Conservation (phyloP, 768 basidiomycete species). For the Tricholoma hemisulphureum region DNA sequence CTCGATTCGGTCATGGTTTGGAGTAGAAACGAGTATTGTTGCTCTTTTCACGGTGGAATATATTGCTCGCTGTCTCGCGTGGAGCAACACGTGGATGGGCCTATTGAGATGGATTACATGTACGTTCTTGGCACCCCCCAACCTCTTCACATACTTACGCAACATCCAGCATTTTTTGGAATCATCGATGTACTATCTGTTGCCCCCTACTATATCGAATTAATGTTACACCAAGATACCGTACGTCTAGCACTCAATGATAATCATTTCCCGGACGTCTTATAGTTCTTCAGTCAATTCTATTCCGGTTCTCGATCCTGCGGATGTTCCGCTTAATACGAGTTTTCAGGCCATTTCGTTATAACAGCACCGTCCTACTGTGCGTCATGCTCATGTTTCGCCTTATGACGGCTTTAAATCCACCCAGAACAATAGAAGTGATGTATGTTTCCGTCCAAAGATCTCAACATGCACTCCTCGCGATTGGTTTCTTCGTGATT, state of each 20-base stretch:
- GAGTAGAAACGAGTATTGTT: slow-evolving; percentile 1
- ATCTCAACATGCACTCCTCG: slow-evolving; percentile 37
- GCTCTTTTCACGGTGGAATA: slow-evolving; percentile 84
- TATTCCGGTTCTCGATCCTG: slow-evolving; percentile 89
- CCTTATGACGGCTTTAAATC: slow-evolving; percentile 2
- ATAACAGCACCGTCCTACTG: slow-evolving; percentile 68
- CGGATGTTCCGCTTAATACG: slow-evolving; percentile 86
- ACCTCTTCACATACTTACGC: slow-evolving; percentile 11
- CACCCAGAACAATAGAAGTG: slow-evolving; percentile 75
- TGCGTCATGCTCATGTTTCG: slow-evolving; percentile 35
- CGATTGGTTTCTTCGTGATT: slow-evolving; percentile 83
- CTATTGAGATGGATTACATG: slow-evolving; percentile 69
- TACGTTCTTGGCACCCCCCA: slow-evolving; percentile 34
- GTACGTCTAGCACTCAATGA: slow-evolving; percentile 48
- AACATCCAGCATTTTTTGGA: slow-evolving; percentile 33
- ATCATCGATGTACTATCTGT: slow-evolving; percentile 67
- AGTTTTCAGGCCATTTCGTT: slow-evolving; percentile 55
- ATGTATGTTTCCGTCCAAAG: slow-evolving; percentile 88
- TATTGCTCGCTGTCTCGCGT: slow-evolving; percentile 67
- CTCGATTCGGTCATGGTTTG: slow-evolving; percentile 3
- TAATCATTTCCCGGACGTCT: slow-evolving; percentile 22
- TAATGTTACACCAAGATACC: slow-evolving; percentile 72
- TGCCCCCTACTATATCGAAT: slow-evolving; percentile 85
- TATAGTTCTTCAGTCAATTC: slow-evolving; percentile 53
- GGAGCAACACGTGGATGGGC: slow-evolving; percentile 63